phyloP scores from a whole-genome alignment of 2,329 filamentous ascomycete species.

The Neoarthrinium moseri region DNA sequence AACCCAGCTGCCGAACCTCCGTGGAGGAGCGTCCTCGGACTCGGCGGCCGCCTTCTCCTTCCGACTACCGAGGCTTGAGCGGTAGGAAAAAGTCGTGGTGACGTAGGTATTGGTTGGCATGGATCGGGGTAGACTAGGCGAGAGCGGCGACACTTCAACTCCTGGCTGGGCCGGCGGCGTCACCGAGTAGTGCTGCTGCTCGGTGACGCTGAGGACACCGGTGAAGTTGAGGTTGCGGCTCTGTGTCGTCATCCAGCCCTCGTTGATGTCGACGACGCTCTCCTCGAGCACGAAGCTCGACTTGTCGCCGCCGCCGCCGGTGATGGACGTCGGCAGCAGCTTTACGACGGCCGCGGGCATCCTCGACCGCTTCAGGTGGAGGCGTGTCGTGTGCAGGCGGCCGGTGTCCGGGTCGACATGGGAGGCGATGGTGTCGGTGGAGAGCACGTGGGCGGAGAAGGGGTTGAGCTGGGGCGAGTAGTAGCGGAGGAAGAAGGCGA shows the following conservation, averaged over 20 bases:
- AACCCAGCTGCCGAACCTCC: conserved; percentile 43
- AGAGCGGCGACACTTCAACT: conserved; percentile 14
- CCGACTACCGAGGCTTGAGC: conserved; percentile 69
- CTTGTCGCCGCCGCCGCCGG: conserved; percentile 66
- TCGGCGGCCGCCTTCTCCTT: conserved; percentile 47
- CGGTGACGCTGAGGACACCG: conserved; percentile 74
- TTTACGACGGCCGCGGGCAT: conserved; percentile 74
- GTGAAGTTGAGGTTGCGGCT: conserved; percentile 81
- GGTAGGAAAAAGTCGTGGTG: conserved; percentile 71
- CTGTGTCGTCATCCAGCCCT: conserved; percentile 82
- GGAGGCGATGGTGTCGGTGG: conserved; percentile 78
- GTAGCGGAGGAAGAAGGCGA: conserved; percentile 88
- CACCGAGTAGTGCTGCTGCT: conserved; percentile 67
- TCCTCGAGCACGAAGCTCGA: conserved; percentile 80
- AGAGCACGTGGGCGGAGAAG: conserved; percentile 78
- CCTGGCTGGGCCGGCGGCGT: conserved; percentile 30
- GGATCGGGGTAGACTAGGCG: too few relatives aligned
- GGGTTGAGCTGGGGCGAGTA: conserved; percentile 70
- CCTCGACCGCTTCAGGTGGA: conserved; percentile 80
- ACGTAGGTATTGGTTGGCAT: conserved; percentile 70
- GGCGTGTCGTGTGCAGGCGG: conserved; percentile 72
- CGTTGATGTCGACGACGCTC: conserved; percentile 73
- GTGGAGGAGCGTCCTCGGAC: conserved; percentile 32
- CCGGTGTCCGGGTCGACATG: conserved; percentile 72
- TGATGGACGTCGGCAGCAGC: conserved; percentile 68